Percentiles rank a stretch among this genome's conserved stretches.
phyloP scores from a whole-genome alignment of 768 basidiomycete genomes.

The Auricularia heimuer region DNA sequence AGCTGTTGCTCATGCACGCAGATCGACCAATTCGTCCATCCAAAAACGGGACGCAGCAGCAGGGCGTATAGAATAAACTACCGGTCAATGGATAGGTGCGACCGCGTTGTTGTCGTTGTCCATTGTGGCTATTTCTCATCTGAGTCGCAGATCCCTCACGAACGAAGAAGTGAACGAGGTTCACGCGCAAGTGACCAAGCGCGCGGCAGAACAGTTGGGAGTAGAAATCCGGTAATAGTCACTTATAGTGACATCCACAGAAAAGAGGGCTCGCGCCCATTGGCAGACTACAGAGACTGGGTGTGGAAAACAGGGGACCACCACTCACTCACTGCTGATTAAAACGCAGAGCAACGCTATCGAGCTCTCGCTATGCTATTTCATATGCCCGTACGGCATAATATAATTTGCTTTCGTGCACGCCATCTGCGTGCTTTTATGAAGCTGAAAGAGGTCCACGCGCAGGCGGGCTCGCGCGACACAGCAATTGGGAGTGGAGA shows the following conservation, averaged over 20 bases:
- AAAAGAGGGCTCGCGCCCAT: background rate
- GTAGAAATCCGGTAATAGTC: slow-evolving; percentile 71
- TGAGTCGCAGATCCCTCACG: slow-evolving; percentile 55
- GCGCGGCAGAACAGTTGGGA: slow-evolving; percentile 52
- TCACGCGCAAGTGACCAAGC: slow-evolving; percentile 50
- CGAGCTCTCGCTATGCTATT: too few relatives aligned
- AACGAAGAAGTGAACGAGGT: slow-evolving; percentile 85
- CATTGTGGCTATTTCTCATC: too few relatives aligned
- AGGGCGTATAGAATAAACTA: slow-evolving; percentile 89
- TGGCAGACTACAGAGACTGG: too few relatives aligned
- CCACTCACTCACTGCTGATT: too few relatives aligned
- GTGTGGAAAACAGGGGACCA: too few relatives aligned
- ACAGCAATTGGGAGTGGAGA: too few relatives aligned
- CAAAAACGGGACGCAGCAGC: slow-evolving; percentile 71
- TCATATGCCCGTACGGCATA: too few relatives aligned
- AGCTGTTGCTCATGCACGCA: slow-evolving; percentile 23
- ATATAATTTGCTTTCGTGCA: too few relatives aligned
- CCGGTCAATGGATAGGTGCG: slow-evolving; percentile 89
- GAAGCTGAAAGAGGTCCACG: slow-evolving; percentile 59
- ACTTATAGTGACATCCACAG: slow-evolving; percentile 21
- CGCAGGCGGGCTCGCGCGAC: slow-evolving; percentile 29
- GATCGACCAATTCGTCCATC: slow-evolving; percentile 89
- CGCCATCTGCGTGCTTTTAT: too few relatives aligned
- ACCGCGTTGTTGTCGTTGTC: background rate
- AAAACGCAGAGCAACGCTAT: too few relatives aligned